Evolutionary conservation across 106 monocot species (phyloP).

Genomic region (Chionographis japonica): DNA sequence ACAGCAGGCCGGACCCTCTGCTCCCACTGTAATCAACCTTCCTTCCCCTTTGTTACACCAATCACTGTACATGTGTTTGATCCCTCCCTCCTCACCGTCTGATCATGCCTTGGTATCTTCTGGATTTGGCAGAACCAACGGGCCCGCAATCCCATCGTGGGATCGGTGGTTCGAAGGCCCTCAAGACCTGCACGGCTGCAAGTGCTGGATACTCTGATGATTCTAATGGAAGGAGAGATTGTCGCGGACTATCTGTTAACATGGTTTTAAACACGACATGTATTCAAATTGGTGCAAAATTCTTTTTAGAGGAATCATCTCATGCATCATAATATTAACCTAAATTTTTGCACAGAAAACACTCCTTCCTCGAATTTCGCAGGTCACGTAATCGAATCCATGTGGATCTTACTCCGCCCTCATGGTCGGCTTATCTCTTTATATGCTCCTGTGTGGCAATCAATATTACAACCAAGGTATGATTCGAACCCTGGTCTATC

Average conservation of each 20-base stretch:
- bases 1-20: conserved; percentile 61
- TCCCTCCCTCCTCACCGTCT: neutral
- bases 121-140: conserved; percentile 44
- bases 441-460: no score
- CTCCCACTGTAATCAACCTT: conserved; percentile 52
- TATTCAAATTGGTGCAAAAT: no score
- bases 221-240: neutral
- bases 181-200: conserved; percentile 51
- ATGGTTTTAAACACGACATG: neutral
- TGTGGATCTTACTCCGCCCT: no score
- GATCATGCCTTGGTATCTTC: neutral
- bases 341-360: no score
- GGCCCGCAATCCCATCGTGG: conserved; percentile 48
- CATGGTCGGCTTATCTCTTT: no score
- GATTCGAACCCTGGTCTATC: no score
- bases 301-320: no score
- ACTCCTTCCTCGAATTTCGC: no score
- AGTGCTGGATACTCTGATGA: conserved; percentile 60
- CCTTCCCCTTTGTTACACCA: neutral
- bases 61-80: neutral
- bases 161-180: conserved; percentile 86
- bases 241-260: neutral
- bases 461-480: no score
- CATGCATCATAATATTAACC: no score
- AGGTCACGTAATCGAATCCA: no score